phyloP scores from a whole-genome alignment of 202 grass and related monocot species.

The Carex arenaria region DNA sequence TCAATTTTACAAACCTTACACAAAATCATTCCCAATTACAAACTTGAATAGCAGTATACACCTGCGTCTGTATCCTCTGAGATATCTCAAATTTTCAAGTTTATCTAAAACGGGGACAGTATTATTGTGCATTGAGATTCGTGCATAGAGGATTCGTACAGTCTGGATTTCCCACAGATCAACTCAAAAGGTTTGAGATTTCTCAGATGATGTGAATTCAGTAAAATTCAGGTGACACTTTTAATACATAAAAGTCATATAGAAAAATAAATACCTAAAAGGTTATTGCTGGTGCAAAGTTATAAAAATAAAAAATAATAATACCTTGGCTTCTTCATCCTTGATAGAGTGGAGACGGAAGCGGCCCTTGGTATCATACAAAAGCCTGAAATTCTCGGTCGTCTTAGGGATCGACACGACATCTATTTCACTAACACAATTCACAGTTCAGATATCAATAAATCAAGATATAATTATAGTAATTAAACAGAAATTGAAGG shows the following conservation, averaged over 20 bases:
- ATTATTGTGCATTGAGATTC: too few relatives aligned
- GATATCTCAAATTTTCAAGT: too few relatives aligned
- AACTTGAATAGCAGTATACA: too few relatives aligned
- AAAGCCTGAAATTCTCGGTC: slow-evolving; percentile 31
- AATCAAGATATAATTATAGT: not conserved
- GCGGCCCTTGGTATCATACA: slow-evolving; percentile 46
- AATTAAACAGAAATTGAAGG: not conserved
- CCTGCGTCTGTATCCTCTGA: too few relatives aligned
- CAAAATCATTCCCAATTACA: not conserved
- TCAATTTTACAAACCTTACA: not conserved
- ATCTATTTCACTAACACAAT: slow-evolving; percentile 20
- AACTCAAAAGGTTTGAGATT: too few relatives aligned
- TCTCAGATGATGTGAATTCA: too few relatives aligned
- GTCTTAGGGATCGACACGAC: slow-evolving; percentile 47
- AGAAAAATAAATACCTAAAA: not conserved
- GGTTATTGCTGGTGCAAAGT: not conserved
- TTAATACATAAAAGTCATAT: too few relatives aligned
- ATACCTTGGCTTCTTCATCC: slow-evolving; percentile 38
- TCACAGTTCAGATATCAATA: not conserved
- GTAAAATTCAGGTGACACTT: too few relatives aligned
- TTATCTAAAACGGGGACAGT: too few relatives aligned
- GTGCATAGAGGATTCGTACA: too few relatives aligned
- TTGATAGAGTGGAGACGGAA: slow-evolving; percentile 41
- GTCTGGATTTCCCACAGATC: too few relatives aligned
- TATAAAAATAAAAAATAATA: not conserved